phyloP scores from a whole-genome alignment of 2,329 filamentous ascomycete genomes.

The Penicillium concentricum region DNA sequence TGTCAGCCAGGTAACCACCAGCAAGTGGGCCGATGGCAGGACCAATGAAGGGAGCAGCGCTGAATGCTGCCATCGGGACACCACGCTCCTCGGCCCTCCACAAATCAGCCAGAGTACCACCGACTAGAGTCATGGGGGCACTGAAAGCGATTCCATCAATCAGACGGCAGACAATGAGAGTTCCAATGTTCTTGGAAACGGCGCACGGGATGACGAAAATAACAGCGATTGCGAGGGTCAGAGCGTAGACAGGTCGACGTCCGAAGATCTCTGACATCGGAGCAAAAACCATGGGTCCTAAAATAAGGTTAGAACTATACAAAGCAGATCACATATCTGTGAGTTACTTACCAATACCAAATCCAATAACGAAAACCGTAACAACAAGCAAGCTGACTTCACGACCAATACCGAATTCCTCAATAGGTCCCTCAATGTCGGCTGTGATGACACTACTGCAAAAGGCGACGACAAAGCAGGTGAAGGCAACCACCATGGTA shows the following conservation, averaged over 20 bases:
- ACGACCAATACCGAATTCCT: constrained; percentile 66
- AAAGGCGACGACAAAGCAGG: constrained; percentile 73
- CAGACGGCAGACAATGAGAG: constrained; percentile 70
- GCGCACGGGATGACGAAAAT: constrained; percentile 80
- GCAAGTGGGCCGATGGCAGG: constrained; percentile 74
- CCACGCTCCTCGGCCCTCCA: constrained; percentile 82
- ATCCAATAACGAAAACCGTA: constrained; percentile 76
- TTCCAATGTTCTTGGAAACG: constrained; percentile 71
- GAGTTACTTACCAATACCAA: constrained; percentile 63
- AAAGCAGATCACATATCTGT: neutral
- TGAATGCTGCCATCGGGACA: constrained; percentile 84
- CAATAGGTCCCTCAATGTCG: constrained; percentile 63
- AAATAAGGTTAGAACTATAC: constrained; percentile 10
- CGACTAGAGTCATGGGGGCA: constrained; percentile 82
- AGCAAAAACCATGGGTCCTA: constrained; percentile 74
- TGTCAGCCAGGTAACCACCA: constrained; percentile 73
- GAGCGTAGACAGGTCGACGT: constrained; percentile 67
- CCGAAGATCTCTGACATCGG: constrained; percentile 75
- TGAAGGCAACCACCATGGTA: constrained; percentile 78
- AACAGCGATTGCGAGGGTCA: constrained; percentile 68
- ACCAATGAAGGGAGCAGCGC: constrained; percentile 77
- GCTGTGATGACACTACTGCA: constrained; percentile 74
- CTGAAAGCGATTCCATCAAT: constrained; percentile 84
- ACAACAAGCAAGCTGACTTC: constrained; percentile 73
- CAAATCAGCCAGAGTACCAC: constrained; percentile 78